These are phyloP conservation scores for Xylaria palmicola DNA, from an alignment of 495 filamentous ascomycete species.

Conservation along the genomic window DNA sequence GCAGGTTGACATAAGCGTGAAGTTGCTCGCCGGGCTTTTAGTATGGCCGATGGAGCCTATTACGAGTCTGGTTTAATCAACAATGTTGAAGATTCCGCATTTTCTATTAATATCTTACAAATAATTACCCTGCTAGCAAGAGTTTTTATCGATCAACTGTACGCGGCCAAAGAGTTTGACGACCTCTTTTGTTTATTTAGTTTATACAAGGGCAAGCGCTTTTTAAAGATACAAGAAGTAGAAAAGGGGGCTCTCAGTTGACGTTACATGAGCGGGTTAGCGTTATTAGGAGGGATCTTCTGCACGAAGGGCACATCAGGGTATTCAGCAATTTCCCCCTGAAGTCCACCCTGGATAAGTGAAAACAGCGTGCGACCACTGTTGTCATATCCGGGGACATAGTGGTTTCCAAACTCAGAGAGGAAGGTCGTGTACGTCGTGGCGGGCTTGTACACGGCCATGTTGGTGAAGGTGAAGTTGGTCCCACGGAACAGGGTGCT, in stretches of 20 bases:
- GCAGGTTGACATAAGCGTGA: too few species aligned
- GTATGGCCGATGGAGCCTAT: too few species aligned
- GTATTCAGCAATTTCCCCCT: background rate
- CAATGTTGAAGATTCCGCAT: too few species aligned
- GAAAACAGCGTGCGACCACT: background rate
- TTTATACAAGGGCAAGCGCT: background rate
- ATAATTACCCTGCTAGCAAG: too few species aligned
- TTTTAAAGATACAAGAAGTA: slow-evolving; percentile 2
- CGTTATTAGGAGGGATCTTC: background rate
- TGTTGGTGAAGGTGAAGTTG: slow-evolving; percentile 12
- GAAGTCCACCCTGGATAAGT: slow-evolving; percentile 2
- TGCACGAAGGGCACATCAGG: slow-evolving; percentile 10
- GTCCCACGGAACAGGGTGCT: slow-evolving; percentile 9
- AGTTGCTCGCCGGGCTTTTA: too few species aligned
- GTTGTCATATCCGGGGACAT: background rate
- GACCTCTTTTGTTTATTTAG: background rate
- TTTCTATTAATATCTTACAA: too few species aligned
- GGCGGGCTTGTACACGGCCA: slow-evolving; percentile 8
- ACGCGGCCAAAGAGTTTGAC: too few species aligned
- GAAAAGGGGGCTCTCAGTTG: background rate
- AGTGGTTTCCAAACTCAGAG: background rate
- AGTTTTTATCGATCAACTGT: too few species aligned
- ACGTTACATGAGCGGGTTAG: background rate
- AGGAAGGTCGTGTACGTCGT: slow-evolving; percentile 7
- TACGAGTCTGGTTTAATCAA: too few species aligned